Evolutionary conservation across 495 filamentous ascomycete genomes (phyloP), one percentile per base, ranked within the genome.

Genomic region (Penicillium diatomitis): DNA sequence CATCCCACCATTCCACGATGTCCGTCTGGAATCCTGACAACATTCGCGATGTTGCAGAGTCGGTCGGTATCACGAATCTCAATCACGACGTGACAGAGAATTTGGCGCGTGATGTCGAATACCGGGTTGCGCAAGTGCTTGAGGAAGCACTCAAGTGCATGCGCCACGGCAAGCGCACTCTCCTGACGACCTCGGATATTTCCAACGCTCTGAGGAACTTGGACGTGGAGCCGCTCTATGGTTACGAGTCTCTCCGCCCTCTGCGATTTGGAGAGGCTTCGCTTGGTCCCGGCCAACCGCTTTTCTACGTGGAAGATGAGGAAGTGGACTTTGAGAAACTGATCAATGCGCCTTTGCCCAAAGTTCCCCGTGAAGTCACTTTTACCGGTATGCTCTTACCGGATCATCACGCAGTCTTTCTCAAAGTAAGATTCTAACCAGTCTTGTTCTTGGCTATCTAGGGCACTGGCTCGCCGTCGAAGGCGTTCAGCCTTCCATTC

Each of bases 291-390:
- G 89, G 88, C n/a, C 90, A 97, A 64, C 90, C 91, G 36, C 74
- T 98, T 9, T 98, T 87, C 73, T 98, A 98, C 58, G 85, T 98
- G 31, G 94, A 98, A 62, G 92, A 98, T 68, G 92, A 98, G 58
- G 92, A 98, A 71, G 84, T 96, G 31, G 92, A 98, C 62, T 96
- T 98, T 61, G 92, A 98, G 69, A 96, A 96, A 69, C 69, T 98
- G 54, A 97, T 98, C 63, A 98, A 98, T 71, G 86, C 86, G 37
- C 88, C 92, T 5, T 68, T 98, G 48, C 92, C 92, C 5, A 96
- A 90, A 58, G 89, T 98, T 8, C 94, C 92, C 5, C 72, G 89
- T n/a, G 92, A 98, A 60, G 83, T 91, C 35, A 84, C 82, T 29
- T 89, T 96, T 59, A 97, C 92, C 6, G 83, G 89, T 94, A 67